Evolutionary conservation across 2,329 filamentous ascomycete species (phyloP).

Genomic region (Cytospora mali): DNA sequence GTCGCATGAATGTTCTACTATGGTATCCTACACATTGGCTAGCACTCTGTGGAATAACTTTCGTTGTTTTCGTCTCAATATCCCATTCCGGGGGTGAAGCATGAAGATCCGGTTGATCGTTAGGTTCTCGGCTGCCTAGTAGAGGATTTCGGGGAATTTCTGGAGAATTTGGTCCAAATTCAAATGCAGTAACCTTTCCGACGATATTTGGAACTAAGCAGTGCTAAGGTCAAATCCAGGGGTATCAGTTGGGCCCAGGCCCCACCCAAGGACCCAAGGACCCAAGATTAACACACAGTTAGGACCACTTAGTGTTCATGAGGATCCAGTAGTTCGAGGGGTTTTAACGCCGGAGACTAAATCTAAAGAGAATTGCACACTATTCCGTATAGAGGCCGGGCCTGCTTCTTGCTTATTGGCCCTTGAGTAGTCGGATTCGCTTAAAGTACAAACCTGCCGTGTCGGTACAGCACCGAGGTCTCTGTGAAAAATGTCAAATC

Average conservation of each 20-base stretch:
- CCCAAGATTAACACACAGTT: not conserved
- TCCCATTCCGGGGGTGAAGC: not conserved
- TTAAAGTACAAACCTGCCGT: not conserved
- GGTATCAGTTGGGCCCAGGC: not conserved
- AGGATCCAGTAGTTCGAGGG: slow-evolving; percentile 14
- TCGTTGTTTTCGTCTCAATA: not conserved
- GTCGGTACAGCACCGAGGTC: not conserved
- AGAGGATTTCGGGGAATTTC: not conserved
- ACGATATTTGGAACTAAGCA: not conserved
- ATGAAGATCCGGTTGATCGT: not conserved
- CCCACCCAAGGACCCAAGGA: not conserved
- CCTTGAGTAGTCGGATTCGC: not conserved
- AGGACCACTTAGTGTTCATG: not conserved
- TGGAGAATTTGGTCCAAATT: not conserved
- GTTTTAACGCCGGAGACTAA: not conserved
- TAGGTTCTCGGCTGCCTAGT: not conserved
- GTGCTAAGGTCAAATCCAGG: not conserved
- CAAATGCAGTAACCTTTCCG: not conserved
- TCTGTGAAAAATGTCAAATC: not conserved
- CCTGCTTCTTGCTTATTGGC: not conserved
- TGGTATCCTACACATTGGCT: not conserved
- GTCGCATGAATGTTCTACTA: not conserved
- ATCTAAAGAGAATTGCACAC: not conserved
- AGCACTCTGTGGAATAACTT: not conserved
- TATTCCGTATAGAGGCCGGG: not conserved